Percentiles rank a stretch among this genome's conserved stretches.
Conservation (phyloP, 2,329 filamentous ascomycete species). For the Phialophora verrucosa region DNA sequence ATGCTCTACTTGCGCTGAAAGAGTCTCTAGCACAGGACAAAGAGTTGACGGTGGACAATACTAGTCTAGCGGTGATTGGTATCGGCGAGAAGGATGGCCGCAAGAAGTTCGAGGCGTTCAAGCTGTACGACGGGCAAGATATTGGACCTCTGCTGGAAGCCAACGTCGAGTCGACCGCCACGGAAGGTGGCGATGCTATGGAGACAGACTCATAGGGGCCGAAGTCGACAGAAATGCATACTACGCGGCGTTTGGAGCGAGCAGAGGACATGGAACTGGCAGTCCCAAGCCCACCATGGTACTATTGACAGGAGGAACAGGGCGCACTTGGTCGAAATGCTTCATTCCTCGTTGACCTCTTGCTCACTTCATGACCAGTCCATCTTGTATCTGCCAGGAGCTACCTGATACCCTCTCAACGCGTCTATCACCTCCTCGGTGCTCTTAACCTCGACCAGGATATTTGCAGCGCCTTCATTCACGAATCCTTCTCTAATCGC, state of each 20-base stretch:
- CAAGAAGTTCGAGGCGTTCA: conserved; percentile 76
- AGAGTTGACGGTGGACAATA: conserved; percentile 96
- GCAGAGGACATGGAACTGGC: background rate
- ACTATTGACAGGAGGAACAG: background rate
- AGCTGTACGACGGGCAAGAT: conserved; percentile 87
- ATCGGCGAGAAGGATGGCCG: conserved; percentile 55
- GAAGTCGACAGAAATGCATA: conserved; percentile 20
- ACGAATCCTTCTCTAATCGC: conserved; percentile 81
- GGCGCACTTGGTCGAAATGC: conserved; percentile 4
- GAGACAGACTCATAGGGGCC: conserved; percentile 58
- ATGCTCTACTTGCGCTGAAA: conserved; percentile 89
- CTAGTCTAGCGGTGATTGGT: conserved; percentile 85
- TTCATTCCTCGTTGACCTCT: conserved; percentile 5
- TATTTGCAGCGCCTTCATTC: conserved; percentile 69
- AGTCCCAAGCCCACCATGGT: background rate
- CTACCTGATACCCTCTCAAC: conserved; percentile 75
- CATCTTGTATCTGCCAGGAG: conserved; percentile 76
- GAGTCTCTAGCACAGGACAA: conserved; percentile 97
- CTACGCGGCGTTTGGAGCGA: conserved; percentile 36
- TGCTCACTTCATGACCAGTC: conserved; percentile 74
- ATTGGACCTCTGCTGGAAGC: conserved; percentile 85
- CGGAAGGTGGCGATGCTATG: conserved; percentile 57
- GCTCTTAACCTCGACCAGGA: conserved; percentile 76
- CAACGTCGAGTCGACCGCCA: conserved; percentile 52
- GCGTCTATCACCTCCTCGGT: conserved; percentile 73